Conservation (phyloP, 495 filamentous ascomycete genomes). For the Penicillium coprophilum region DNA sequence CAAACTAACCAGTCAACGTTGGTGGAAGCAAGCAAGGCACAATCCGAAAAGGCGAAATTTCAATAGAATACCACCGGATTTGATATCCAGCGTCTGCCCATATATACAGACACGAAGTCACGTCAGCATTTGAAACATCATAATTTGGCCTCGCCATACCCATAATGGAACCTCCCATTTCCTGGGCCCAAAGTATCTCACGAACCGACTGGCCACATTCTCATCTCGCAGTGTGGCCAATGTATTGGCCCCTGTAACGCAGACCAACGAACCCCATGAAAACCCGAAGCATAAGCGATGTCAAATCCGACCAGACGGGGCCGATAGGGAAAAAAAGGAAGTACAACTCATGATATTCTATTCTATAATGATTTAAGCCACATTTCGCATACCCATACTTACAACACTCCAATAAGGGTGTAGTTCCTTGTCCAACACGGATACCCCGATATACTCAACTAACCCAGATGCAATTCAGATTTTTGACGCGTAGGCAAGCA, state of each 20-base stretch:
- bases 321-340: neutral
- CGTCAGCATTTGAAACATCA: neutral
- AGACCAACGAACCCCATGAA: conserved; percentile 3
- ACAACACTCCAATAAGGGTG: neutral
- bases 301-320: neutral
- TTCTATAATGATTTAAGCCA: neutral
- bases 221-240: neutral
- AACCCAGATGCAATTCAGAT: conserved; percentile 1
- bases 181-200: neutral
- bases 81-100: neutral
- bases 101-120: neutral
- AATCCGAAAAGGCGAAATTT: neutral
- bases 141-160: neutral
- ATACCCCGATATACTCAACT: conserved; percentile 1
- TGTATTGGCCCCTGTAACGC: neutral
- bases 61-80: neutral
- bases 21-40: neutral
- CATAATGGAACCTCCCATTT: neutral
- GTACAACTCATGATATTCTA: neutral
- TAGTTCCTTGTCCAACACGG: neutral
- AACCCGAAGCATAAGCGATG: conserved; percentile 3
- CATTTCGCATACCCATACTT: neutral
- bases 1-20: neutral
- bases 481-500: neutral
- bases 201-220: neutral